These are phyloP conservation scores for Datisca glomerata DNA, from an alignment of 306 rosid genomes.

Conservation along the genomic window DNA sequence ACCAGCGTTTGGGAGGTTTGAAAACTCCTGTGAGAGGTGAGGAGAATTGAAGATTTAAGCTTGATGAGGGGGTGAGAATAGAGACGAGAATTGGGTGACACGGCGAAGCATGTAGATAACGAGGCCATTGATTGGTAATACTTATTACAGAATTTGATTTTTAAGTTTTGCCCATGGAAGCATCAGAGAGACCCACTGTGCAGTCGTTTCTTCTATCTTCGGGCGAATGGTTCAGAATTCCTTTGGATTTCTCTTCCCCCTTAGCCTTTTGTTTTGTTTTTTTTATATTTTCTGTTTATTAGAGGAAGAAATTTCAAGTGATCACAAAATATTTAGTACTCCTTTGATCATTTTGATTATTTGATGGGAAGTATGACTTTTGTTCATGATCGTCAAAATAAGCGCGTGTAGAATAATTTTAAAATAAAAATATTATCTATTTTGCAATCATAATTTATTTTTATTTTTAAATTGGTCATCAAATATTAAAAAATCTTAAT, in stretches of 20 bases:
- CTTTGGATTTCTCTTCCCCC: not conserved
- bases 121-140: conserved; percentile 38
- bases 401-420: too few relatives aligned
- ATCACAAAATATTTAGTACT: too few relatives aligned
- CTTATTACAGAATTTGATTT: not conserved
- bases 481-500: too few relatives aligned
- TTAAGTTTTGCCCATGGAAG: conserved; percentile 27
- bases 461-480: too few relatives aligned
- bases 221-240: conserved; percentile 26
- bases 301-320: too few relatives aligned
- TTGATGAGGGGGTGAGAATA: conserved; percentile 13
- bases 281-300: conserved; percentile 3
- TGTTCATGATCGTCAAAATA: too few relatives aligned
- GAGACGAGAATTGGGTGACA: conserved; percentile 29
- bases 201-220: not conserved
- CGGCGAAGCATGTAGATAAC: conserved; percentile 51
- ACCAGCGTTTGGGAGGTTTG: conserved; percentile 20
- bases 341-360: too few relatives aligned
- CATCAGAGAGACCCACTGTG: not conserved
- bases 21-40: conserved; percentile 11
- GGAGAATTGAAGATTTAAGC: conserved; percentile 15
- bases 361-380: too few relatives aligned
- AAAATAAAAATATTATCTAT: too few relatives aligned
- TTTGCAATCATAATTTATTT: too few relatives aligned
- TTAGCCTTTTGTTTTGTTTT: not conserved